phyloP scores from a whole-genome alignment of 2,329 filamentous ascomycete species.

The Talaromyces sp. region DNA sequence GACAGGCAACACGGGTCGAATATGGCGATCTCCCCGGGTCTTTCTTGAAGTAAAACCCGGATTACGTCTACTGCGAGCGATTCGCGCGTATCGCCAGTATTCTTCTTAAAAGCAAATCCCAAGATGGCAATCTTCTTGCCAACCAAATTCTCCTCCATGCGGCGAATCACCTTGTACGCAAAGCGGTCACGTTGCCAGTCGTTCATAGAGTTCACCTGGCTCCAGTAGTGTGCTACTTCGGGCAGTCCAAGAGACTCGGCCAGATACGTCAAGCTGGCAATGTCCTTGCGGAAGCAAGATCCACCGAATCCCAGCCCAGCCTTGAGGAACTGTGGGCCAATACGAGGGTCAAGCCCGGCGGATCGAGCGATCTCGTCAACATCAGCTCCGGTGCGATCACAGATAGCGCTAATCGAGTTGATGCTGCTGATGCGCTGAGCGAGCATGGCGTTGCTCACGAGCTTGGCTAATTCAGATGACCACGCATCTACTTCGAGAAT shows the following conservation, averaged over 20 bases:
- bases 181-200: constrained; percentile 68
- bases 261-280: constrained; percentile 67
- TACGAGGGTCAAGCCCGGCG: constrained; percentile 64
- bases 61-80: constrained; percentile 64
- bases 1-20: constrained; percentile 55
- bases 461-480: constrained; percentile 73
- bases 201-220: constrained; percentile 68
- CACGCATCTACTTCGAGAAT: constrained; percentile 70
- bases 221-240: constrained; percentile 72
- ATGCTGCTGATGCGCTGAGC: constrained; percentile 76
- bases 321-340: constrained; percentile 67
- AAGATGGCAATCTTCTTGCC: constrained; percentile 68
- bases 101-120: constrained; percentile 75
- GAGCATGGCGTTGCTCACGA: constrained; percentile 73
- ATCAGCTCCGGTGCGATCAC: constrained; percentile 68
- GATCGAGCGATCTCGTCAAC: constrained; percentile 65
- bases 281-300: constrained; percentile 76
- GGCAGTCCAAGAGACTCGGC: constrained; percentile 63
- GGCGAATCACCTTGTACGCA: constrained; percentile 57
- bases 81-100: constrained; percentile 70
- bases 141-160: constrained; percentile 62
- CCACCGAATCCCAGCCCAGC: constrained; percentile 73
- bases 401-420: constrained; percentile 74
- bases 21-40: constrained; percentile 58
- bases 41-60: constrained; percentile 58